Conservation (phyloP, 495 filamentous ascomycete genomes). For the Bathelium albidoporum region DNA sequence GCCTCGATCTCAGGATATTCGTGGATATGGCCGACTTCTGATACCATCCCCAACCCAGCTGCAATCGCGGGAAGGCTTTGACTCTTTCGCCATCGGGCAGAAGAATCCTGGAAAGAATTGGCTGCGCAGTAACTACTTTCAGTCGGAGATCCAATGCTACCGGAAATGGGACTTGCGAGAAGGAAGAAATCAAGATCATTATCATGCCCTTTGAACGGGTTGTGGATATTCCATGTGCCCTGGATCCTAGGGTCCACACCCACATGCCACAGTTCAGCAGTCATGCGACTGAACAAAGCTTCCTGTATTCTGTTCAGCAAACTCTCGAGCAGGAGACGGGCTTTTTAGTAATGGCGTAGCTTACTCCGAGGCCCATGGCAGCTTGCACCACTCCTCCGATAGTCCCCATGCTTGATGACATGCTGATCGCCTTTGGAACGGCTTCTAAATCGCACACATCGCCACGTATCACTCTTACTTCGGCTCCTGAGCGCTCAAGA, state of each 20-base stretch:
- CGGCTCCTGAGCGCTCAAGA: too few species aligned
- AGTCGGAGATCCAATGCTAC: background rate
- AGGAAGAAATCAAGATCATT: conserved; percentile 12
- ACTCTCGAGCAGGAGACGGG: too few species aligned
- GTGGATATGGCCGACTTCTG: conserved; percentile 7
- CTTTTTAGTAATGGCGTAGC: too few species aligned
- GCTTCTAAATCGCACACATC: too few species aligned
- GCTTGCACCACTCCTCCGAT: too few species aligned
- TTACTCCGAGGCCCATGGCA: too few species aligned
- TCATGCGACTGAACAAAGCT: background rate
- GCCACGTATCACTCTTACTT: too few species aligned
- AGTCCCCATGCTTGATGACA: too few species aligned
- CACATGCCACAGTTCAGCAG: background rate
- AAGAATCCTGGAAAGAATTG: conserved; percentile 11
- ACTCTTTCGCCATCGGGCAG: conserved; percentile 3
- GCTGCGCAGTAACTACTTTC: conserved; percentile 10
- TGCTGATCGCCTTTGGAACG: too few species aligned
- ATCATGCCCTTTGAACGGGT: background rate
- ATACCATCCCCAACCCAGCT: conserved; percentile 6
- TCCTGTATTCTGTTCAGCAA: too few species aligned
- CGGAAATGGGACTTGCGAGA: conserved; percentile 6
- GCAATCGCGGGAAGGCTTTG: conserved; percentile 2
- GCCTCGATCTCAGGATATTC: background rate
- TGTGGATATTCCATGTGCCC: conserved; percentile 11
- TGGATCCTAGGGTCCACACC: conserved; percentile 1